Percentiles rank a stretch among this genome's conserved stretches.
Evolutionary conservation across 495 filamentous ascomycete species (phyloP).

Genomic region (Neurospora cerealis): DNA sequence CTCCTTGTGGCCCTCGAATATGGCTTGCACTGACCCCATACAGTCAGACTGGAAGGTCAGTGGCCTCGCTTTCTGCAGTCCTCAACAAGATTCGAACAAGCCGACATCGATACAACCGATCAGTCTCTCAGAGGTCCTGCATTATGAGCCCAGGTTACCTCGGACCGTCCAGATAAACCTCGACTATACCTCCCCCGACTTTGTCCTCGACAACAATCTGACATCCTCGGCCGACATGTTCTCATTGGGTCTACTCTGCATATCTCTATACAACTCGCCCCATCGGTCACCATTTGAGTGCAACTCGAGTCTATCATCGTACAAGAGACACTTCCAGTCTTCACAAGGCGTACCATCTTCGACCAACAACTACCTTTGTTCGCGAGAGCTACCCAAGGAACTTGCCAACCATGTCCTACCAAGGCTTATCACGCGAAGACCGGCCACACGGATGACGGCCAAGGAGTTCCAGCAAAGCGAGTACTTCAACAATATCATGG

Average conservation of each 20-base stretch:
- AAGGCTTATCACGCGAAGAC: conserved; percentile 71
- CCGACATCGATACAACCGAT: conserved; percentile 63
- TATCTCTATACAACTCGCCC: conserved; percentile 88
- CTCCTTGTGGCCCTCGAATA: neutral
- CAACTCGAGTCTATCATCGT: conserved; percentile 64
- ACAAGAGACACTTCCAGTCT: conserved; percentile 70
- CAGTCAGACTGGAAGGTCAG: conserved; percentile 97
- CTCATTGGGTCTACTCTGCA: conserved; percentile 76
- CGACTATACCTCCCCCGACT: conserved; percentile 90
- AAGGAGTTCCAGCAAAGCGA: conserved; percentile 86
- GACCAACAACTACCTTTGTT: conserved; percentile 74
- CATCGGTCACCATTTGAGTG: conserved; percentile 78
- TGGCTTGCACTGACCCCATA: conserved; percentile 11
- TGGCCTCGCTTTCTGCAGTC: conserved; percentile 80
- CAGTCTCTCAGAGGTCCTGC: conserved; percentile 71
- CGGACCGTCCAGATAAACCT: conserved; percentile 76
- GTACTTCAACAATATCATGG: conserved; percentile 93
- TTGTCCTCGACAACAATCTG: conserved; percentile 78
- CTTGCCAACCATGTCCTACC: conserved; percentile 66
- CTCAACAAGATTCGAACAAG: conserved; percentile 57
- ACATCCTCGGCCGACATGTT: conserved; percentile 80
- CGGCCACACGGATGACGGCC: conserved; percentile 78
- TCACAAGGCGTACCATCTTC: conserved; percentile 65
- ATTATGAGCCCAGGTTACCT: conserved; percentile 77
- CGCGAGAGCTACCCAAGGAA: conserved; percentile 68